Evolutionary conservation across 2,329 filamentous ascomycete genomes (phyloP).

Genomic region (Fusarium lateritium): DNA sequence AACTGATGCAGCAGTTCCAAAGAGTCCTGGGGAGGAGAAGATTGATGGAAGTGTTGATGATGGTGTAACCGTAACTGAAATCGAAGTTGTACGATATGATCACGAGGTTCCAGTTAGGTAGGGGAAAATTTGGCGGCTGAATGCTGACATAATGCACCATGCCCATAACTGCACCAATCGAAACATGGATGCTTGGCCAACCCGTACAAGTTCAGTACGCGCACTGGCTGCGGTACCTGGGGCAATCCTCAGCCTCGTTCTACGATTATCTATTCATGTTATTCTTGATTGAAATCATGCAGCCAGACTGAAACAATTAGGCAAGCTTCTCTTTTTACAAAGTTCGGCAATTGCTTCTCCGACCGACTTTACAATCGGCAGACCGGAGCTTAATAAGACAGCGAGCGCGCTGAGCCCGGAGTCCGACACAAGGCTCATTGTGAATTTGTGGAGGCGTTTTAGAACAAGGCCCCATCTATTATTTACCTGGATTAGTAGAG

Average conservation of each 20-base stretch:
- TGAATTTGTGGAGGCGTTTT: conserved; percentile 5
- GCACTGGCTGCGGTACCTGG: background rate
- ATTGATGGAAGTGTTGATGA: conserved; percentile 43
- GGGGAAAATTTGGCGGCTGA: conserved; percentile 47
- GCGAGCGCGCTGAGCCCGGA: conserved; percentile 22
- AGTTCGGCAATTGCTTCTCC: background rate
- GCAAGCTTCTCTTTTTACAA: too few species aligned
- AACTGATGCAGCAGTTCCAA: conserved; percentile 49
- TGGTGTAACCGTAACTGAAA: conserved; percentile 34
- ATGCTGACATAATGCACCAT: conserved; percentile 46
- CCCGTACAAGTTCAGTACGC: background rate
- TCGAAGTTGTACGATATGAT: conserved; percentile 42
- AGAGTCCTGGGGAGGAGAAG: conserved; percentile 30
- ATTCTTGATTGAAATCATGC: background rate
- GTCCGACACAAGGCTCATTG: conserved; percentile 7
- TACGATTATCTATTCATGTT: too few species aligned
- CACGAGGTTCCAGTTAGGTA: conserved; percentile 31
- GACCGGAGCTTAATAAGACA: conserved; percentile 9
- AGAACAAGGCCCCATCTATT: background rate
- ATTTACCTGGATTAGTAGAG: background rate
- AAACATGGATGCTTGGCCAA: conserved; percentile 1
- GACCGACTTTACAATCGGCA: conserved; percentile 6
- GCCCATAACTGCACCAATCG: conserved; percentile 6
- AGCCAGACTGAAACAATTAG: background rate
- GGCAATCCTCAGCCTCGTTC: conserved; percentile 10